Evolutionary conservation across 2,329 filamentous ascomycete genomes (phyloP).

Genomic region (Beauveria scarabaeidicola): DNA sequence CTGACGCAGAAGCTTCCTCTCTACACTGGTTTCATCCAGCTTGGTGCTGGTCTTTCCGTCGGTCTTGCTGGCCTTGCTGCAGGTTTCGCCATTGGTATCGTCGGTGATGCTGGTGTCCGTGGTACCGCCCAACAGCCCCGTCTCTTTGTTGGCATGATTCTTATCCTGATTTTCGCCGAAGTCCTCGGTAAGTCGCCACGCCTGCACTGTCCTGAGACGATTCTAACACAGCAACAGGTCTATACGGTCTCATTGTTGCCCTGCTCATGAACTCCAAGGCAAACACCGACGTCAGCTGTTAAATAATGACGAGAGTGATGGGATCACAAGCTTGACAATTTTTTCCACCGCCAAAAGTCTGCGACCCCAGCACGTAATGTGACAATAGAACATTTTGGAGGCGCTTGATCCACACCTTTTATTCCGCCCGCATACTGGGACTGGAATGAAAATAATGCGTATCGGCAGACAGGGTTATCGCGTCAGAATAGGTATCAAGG

Average conservation of each 20-base stretch:
- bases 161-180: conserved; percentile 99
- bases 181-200: conserved; percentile 67
- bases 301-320: conserved; percentile 24
- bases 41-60: conserved; percentile 74
- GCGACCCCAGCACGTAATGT: background rate
- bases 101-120: conserved; percentile 81
- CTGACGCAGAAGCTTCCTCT: conserved; percentile 64
- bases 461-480: conserved; percentile 11
- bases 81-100: conserved; percentile 80
- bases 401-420: background rate
- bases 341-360: conserved; percentile 9
- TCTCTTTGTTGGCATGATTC: conserved; percentile 94
- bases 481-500: conserved; percentile 11
- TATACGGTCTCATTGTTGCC: conserved; percentile 97
- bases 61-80: conserved; percentile 77
- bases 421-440: background rate
- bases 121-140: conserved; percentile 77
- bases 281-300: conserved; percentile 53
- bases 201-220: background rate
- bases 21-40: conserved; percentile 78
- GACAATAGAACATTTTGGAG: conserved; percentile 8
- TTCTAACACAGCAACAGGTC: conserved; percentile 49
- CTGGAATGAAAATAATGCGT: conserved; percentile 7
- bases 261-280: conserved; percentile 99
- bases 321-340: conserved; percentile 28